Base-by-base conservation (phyloP, 768 basidiomycete genomes). In the Macrocybe gigantea region DNA sequence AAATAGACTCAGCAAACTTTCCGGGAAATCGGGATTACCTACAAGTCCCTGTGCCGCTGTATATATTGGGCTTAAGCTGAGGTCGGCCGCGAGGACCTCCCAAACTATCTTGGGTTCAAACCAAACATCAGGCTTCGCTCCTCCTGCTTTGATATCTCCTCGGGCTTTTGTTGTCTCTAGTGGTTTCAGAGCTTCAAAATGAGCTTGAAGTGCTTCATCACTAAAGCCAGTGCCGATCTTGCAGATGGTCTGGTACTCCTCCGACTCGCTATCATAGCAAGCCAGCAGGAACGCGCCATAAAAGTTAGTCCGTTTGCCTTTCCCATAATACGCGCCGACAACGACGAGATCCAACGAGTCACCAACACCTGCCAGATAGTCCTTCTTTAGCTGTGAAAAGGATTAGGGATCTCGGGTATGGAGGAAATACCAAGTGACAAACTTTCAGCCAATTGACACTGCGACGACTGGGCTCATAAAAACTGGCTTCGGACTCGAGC, bases 371-470 rank as follows among this genome's bases (percentile, higher is more conserved):
- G 91, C 85, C 3, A 99, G 78, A 63, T 98, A 99, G 64, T 98
- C 96, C 61, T 99, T 98, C 73, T 99, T 99, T 56, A 99, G 78
- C 95, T 99, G 62, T 33, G 42, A 45, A 33, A 40, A 8, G 22
- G 7, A 36, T 15, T 33, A 30, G 31, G 42, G 5, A 33, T 50
- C 54, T 56, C 22, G 36, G 32, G 37, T 9, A 43, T 11, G 15
- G n/a, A 41, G 12, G 33, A 6, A 13, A 12, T 9, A 41, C 5
- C 14, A 8, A 3, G 12, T 12, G 10, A 13, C 46, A 47, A 63
- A 93, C 95, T 82, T 99, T 99, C 11, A 99, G 71, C 96, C 96
- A 99, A 61, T 98, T 97, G 47, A 97, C 87, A 68, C 90, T 93
- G 36, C 96, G 74, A 49, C 95, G 72, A 64, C 92, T 95, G 7